Conservation (phyloP, 495 filamentous ascomycete genomes). For the Amorphotheca resinae region DNA sequence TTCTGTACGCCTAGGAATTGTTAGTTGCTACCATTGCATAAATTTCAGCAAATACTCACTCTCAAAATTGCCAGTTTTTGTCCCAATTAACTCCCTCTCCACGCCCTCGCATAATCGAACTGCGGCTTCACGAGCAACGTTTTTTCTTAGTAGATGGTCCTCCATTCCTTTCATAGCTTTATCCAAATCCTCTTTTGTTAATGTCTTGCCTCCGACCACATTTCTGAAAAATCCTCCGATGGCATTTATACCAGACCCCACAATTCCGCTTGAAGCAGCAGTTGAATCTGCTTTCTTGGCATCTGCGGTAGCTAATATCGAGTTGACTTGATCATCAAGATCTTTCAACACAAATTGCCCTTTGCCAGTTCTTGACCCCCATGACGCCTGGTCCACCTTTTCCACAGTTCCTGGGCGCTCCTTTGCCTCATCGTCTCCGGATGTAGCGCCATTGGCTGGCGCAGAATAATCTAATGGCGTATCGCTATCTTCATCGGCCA, state of each 20-base stretch:
- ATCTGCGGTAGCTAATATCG: constrained; percentile 50
- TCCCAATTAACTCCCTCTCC: constrained; percentile 73
- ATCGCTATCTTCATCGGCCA: constrained; percentile 76
- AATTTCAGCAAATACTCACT: constrained; percentile 33
- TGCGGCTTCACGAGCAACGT: constrained; percentile 90
- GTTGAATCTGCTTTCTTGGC: constrained; percentile 23
- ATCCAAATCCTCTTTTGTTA: constrained; percentile 76
- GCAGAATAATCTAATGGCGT: constrained; percentile 78
- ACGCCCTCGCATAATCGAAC: constrained; percentile 85
- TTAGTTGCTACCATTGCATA: not conserved
- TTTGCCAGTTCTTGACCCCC: constrained; percentile 73
- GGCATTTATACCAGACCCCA: constrained; percentile 64
- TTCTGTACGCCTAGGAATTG: constrained; percentile 50
- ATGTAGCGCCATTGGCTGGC: constrained; percentile 37
- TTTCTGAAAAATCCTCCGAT: constrained; percentile 85
- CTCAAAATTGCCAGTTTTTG: constrained; percentile 88
- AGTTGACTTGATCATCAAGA: constrained; percentile 84
- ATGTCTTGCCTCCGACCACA: constrained; percentile 81
- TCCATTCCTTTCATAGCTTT: constrained; percentile 94
- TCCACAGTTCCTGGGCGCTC: constrained; percentile 43
- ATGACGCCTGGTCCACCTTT: constrained; percentile 60
- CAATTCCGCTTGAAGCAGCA: constrained; percentile 42
- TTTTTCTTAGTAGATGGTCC: constrained; percentile 88
- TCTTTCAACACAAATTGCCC: constrained; percentile 92
- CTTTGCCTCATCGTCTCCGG: constrained; percentile 34